Conservation (phyloP, 805 yeast genomes). For the Spathaspora sp. region DNA sequence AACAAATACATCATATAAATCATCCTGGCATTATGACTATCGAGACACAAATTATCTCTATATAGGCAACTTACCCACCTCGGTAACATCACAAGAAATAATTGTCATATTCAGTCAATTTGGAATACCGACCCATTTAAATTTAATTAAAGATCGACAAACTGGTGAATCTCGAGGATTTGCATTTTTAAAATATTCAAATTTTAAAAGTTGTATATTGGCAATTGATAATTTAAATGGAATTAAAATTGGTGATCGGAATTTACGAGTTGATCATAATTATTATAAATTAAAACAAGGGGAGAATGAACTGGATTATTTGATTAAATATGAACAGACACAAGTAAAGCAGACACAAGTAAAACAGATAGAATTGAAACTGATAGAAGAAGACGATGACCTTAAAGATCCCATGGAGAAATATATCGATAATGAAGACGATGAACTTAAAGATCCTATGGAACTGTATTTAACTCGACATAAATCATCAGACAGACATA, state of each 20-base stretch:
- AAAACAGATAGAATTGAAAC: constrained; percentile 1
- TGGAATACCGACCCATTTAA: constrained; percentile 79
- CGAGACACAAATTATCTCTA: constrained; percentile 70
- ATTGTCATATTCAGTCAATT: constrained; percentile 80
- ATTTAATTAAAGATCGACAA: constrained; percentile 60
- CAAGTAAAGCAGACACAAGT: constrained; percentile 1
- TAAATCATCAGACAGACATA: neutral
- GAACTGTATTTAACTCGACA: constrained; percentile 7
- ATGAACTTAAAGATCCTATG: constrained; percentile 19
- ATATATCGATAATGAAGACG: constrained; percentile 16
- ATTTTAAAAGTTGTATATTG: constrained; percentile 71
- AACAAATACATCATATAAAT: constrained; percentile 51
- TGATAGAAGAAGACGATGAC: constrained; percentile 16
- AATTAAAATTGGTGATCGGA: constrained; percentile 45
- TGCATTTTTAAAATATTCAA: constrained; percentile 80
- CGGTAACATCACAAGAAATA: constrained; percentile 71
- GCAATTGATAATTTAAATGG: constrained; percentile 92
- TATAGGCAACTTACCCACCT: constrained; percentile 68
- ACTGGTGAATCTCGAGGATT: constrained; percentile 45
- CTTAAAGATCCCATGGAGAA: constrained; percentile 19
- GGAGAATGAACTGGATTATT: constrained; percentile 44
- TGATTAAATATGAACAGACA: constrained; percentile 20
- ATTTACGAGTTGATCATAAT: constrained; percentile 66
- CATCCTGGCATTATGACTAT: constrained; percentile 91
- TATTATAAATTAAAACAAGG: constrained; percentile 53